phyloP scores from a whole-genome alignment of 345 rosid genomes.

The Eucalyptus lansdowneana region DNA sequence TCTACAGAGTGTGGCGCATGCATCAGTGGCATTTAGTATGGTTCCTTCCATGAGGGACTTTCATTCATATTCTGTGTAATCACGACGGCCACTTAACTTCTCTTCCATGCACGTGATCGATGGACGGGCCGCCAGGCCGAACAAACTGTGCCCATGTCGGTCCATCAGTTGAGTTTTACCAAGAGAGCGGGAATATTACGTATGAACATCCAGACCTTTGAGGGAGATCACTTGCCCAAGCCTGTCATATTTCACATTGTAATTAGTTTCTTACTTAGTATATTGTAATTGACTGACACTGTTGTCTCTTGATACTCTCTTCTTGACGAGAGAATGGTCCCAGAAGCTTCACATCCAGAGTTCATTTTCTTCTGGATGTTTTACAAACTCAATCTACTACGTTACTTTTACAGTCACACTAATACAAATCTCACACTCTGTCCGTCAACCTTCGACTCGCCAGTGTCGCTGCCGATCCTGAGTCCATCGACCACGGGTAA shows the following conservation, averaged over 20 bases:
- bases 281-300: neutral
- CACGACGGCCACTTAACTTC: neutral
- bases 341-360: neutral
- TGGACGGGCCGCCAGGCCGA: neutral
- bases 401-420: neutral
- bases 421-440: neutral
- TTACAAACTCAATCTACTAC: neutral
- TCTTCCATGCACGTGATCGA: neutral
- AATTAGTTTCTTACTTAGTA: neutral
- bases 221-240: neutral
- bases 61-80: neutral
- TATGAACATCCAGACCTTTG: neutral
- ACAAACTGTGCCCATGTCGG: neutral
- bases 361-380: neutral
- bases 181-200: neutral
- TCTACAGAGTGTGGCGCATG: neutral
- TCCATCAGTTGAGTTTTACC: neutral
- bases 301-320: neutral
- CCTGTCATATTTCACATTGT: neutral
- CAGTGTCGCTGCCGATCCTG: neutral
- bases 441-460: neutral
- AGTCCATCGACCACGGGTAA: neutral
- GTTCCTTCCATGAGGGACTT: neutral
- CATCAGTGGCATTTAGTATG: neutral
- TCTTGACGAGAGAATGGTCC: neutral